Evolutionary conservation across 495 filamentous ascomycete species (phyloP).

Genomic region (Tirmania nivea): DNA sequence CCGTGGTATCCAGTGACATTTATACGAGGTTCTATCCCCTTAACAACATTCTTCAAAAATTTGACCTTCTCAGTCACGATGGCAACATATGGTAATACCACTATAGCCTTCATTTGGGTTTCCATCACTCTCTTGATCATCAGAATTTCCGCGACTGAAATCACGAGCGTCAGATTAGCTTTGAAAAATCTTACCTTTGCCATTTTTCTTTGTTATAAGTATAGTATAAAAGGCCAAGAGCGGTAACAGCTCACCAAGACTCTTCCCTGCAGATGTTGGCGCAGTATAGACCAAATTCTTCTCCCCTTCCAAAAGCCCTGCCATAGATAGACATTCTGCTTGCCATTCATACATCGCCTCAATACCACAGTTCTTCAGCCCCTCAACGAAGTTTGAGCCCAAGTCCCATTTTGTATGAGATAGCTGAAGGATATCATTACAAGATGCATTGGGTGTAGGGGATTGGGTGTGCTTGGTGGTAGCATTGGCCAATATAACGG

Average conservation of each 20-base stretch:
- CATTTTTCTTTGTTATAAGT: too few species aligned
- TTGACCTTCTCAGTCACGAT: conserved; percentile 66
- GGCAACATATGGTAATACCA: conserved; percentile 66
- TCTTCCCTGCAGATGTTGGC: conserved; percentile 70
- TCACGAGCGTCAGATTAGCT: too few species aligned
- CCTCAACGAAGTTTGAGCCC: conserved; percentile 35
- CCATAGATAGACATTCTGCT: conserved; percentile 49
- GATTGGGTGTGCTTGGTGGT: too few species aligned
- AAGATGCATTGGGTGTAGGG: too few species aligned
- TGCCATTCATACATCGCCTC: conserved; percentile 62
- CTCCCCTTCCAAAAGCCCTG: conserved; percentile 41
- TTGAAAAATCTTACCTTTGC: too few species aligned
- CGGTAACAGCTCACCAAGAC: conserved; percentile 22
- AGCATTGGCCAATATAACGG: too few species aligned
- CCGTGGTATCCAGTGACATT: conserved; percentile 56
- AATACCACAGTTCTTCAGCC: conserved; percentile 43
- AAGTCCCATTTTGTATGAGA: conserved; percentile 43
- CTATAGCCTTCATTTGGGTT: conserved; percentile 43
- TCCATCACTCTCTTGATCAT: conserved; percentile 53
- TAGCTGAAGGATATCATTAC: background rate
- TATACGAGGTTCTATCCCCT: conserved; percentile 36
- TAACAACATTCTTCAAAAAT: conserved; percentile 49
- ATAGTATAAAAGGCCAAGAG: background rate
- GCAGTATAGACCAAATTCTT: conserved; percentile 62
- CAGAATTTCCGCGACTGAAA: conserved; percentile 28